Percentiles rank a stretch among this genome's conserved stretches.
Conservation (phyloP, 1,284 basidiomycete genomes). For the Rhodotorula glutinis region DNA sequence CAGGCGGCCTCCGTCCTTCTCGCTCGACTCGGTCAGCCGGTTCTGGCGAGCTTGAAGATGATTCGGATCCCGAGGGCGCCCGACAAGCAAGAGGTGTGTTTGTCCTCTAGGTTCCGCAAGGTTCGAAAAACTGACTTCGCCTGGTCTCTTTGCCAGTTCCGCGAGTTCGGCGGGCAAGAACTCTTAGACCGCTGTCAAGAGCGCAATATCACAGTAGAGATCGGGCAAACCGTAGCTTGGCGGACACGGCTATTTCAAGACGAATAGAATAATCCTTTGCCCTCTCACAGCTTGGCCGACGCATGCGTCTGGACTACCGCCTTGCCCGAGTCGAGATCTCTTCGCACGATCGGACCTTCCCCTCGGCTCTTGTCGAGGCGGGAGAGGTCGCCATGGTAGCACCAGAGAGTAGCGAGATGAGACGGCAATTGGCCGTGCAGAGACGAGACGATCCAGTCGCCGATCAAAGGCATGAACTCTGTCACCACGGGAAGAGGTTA, state of each 20-base stretch:
- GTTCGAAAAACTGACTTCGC: no score
- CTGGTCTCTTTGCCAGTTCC: not conserved
- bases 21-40: not conserved
- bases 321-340: conserved; percentile 8
- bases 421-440: not conserved
- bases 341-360: conserved; percentile 23
- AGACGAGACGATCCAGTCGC: conserved; percentile 7
- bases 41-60: not conserved
- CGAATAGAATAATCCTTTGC: not conserved
- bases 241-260: conserved; percentile 15
- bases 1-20: conserved; percentile 9
- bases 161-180: conserved; percentile 12
- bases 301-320: not conserved
- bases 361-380: conserved; percentile 32
- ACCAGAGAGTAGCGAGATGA: conserved; percentile 2
- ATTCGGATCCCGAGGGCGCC: conserved; percentile 22
- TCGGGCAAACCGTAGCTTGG: conserved; percentile 21
- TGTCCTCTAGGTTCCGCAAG: no score
- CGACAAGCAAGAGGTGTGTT: not conserved
- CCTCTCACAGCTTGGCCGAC: conserved; percentile 8
- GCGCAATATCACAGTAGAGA: conserved; percentile 5
- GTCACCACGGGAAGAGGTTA: no score
- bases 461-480: conserved; percentile 29
- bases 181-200: conserved; percentile 12
- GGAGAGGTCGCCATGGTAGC: conserved; percentile 17